Conservation (phyloP, 2,329 filamentous ascomycete genomes). For the Lasiodiplodia sp. region DNA sequence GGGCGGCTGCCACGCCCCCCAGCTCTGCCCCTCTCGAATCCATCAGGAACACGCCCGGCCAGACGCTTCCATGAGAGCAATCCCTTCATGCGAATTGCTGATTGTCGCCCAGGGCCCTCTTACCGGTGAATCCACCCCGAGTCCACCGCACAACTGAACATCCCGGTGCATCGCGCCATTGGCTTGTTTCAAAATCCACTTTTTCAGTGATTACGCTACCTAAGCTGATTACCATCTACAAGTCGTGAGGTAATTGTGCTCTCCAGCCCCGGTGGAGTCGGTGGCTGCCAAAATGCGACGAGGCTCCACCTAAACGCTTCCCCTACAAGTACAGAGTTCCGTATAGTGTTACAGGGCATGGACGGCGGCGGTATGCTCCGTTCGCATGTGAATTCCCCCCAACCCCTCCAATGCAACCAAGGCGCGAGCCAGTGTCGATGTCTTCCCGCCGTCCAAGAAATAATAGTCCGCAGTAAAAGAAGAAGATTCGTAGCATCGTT, state of each 20-base stretch:
- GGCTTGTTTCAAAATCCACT: constrained; percentile 35
- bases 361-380: constrained; percentile 36
- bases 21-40: neutral
- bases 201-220: constrained; percentile 39
- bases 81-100: constrained; percentile 7
- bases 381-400: constrained; percentile 33
- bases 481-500: constrained; percentile 50
- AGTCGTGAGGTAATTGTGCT: constrained; percentile 40
- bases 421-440: constrained; percentile 46
- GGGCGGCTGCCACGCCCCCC: constrained; percentile 14
- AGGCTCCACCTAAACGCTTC: constrained; percentile 37
- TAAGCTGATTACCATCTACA: constrained; percentile 42
- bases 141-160: neutral
- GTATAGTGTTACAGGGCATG: constrained; percentile 50
- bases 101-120: constrained; percentile 14
- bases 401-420: constrained; percentile 35
- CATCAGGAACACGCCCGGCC: constrained; percentile 19
- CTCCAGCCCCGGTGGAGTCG: constrained; percentile 31
- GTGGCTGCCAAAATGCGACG: constrained; percentile 40
- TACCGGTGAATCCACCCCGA: constrained; percentile 17
- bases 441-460: constrained; percentile 36
- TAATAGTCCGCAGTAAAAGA: constrained; percentile 34
- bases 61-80: constrained; percentile 15
- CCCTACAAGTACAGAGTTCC: constrained; percentile 50
- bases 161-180: constrained; percentile 24